Base-by-base conservation (phyloP, 305 asterid species). In the Ilex paraguariensis region DNA sequence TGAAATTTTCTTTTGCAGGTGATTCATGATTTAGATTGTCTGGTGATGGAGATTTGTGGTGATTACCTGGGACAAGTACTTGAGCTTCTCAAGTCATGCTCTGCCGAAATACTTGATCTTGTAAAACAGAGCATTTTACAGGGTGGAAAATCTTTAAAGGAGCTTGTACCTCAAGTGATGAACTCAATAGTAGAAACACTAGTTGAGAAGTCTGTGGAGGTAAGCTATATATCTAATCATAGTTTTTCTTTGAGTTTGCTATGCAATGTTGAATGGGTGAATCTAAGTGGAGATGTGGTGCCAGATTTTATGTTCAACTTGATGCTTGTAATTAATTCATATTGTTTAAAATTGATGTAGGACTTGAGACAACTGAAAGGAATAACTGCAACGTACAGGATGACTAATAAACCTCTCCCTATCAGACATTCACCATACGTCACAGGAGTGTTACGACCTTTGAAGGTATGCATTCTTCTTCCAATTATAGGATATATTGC, bases 381-480 rank as follows among this genome's bases (percentile, higher is more conserved):
- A 74, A 90, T 93, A 73, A 88, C 96, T 68, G 95, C 99, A 8
- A 87, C 99, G 16, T 93, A 80, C 66, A 91, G 99, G 79, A 87
- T 93, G 96, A 88, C 97, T 54, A 91, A 86, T 80, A 93, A 88
- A 75, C 99, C 99, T 60, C 92, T 84, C 76, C 97, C 99, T 39
- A 91, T 85, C 69, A 83, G 95, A 72, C 99, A 93, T 79, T 93
- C 99, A 31, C 95, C 86, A 5, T 93, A 84, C 67, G 97, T 93
- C 42, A 66, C 95, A 6, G 90, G 92, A 52, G 81, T 87, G 53
- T 73, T 90, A 79, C 92, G 97, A 40, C 99, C 94, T 53, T 66
- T 93, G 70, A 93, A 86, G 96, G 97, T 90, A 72, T 57, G 33
- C 2, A 67, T 58, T 12, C 53, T 68, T 73, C 60, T 70, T 66